Percentiles rank a stretch among this genome's conserved stretches.
These are phyloP conservation scores for Musa itinerans DNA, from an alignment of 176 grass and related monocot species.

Conservation along the genomic window DNA sequence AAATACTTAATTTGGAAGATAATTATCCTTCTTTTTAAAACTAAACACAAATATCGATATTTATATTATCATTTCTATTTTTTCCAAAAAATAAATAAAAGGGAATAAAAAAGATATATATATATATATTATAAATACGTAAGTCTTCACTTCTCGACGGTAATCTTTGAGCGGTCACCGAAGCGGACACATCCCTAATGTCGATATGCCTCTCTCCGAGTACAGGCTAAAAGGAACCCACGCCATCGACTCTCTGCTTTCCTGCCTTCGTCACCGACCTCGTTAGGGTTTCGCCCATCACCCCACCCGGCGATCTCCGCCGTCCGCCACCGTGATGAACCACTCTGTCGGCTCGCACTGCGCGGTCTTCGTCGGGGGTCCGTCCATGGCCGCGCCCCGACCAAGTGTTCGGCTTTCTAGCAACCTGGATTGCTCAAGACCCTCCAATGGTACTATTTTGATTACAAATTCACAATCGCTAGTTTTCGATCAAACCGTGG, in stretches of 20 bases:
- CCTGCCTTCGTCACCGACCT: neutral
- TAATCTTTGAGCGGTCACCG: too few species aligned
- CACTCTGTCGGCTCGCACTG: neutral
- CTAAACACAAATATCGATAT: too few species aligned
- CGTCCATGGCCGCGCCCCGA: neutral
- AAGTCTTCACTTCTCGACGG: too few species aligned
- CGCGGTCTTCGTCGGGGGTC: neutral
- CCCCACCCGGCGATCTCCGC: neutral
- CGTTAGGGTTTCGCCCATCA: neutral
- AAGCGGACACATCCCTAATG: neutral
- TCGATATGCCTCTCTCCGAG: too few species aligned
- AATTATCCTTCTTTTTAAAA: too few species aligned
- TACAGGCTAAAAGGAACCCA: too few species aligned
- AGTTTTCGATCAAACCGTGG: neutral
- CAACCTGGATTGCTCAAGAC: neutral
- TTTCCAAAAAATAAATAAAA: too few species aligned
- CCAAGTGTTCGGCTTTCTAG: neutral
- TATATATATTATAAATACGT: too few species aligned
- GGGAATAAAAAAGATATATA: too few species aligned
- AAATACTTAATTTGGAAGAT: too few species aligned
- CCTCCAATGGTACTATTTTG: neutral
- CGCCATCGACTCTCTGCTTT: neutral
- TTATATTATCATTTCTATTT: too few species aligned
- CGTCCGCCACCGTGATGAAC: neutral
- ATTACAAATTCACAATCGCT: neutral